These are phyloP conservation scores for Cladosporium sp. DNA, from an alignment of 2,329 filamentous ascomycete species.

Conservation along the genomic window DNA sequence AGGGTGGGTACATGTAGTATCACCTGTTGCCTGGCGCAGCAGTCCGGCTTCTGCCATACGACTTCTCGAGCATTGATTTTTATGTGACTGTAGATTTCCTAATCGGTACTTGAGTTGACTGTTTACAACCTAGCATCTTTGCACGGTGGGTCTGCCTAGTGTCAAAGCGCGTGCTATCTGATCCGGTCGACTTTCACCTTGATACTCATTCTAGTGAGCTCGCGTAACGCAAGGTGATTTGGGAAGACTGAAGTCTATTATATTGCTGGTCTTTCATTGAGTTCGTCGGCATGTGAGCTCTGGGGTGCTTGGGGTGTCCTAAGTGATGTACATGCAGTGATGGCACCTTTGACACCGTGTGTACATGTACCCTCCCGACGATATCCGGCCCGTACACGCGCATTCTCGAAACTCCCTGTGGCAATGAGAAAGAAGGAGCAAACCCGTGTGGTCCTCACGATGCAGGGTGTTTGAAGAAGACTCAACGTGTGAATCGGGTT, in stretches of 20 bases:
- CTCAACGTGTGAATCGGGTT: no score
- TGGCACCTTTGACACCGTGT: no score
- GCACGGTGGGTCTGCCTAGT: not conserved
- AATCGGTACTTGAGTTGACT: not conserved
- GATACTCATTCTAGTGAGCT: not conserved
- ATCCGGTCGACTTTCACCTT: not conserved
- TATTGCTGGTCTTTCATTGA: not conserved
- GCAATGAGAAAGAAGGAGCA: no score
- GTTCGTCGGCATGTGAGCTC: no score
- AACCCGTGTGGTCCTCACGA: no score
- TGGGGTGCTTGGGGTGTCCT: no score
- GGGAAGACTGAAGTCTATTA: not conserved
- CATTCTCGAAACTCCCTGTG: no score
- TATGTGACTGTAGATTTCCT: not conserved
- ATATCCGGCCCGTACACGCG: not conserved
- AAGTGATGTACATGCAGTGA: no score
- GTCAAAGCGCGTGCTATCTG: not conserved
- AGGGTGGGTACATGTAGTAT: not conserved
- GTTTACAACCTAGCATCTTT: not conserved
- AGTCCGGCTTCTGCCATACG: not conserved
- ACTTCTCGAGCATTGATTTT: not conserved
- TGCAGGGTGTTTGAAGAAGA: no score
- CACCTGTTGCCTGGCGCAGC: not conserved
- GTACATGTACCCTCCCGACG: no score
- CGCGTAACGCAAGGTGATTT: not conserved